Percentiles rank a stretch among this genome's conserved stretches.
phyloP scores from a whole-genome alignment of 2,329 filamentous ascomycete species.

The Neurospora sp. region DNA sequence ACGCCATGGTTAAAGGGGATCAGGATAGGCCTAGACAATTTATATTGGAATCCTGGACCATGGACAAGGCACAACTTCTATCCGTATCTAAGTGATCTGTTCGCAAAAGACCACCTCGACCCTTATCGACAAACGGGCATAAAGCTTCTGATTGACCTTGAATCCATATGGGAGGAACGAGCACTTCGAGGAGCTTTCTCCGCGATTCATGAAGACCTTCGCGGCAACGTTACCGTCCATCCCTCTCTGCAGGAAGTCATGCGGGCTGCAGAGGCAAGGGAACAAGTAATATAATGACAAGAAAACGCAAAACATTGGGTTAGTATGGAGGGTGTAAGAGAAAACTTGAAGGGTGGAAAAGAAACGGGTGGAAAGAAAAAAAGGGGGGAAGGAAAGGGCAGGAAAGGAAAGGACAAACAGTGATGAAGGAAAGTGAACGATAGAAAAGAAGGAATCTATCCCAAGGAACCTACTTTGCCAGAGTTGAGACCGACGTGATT shows the following conservation, averaged over 20 bases:
- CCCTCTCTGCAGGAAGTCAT: background rate
- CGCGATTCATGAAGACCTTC: background rate
- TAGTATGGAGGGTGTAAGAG: too few species aligned
- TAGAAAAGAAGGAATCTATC: too few species aligned
- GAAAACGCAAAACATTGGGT: background rate
- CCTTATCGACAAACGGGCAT: background rate
- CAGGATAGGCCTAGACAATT: background rate
- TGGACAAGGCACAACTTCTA: background rate
- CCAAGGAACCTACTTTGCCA: too few species aligned
- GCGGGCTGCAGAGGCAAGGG: background rate
- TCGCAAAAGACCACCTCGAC: background rate
- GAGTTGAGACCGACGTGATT: too few species aligned
- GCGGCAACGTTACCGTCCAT: background rate
- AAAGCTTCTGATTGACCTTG: background rate
- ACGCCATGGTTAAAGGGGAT: background rate
- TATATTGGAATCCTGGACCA: background rate
- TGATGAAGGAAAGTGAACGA: too few species aligned
- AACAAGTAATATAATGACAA: background rate
- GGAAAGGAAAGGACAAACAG: too few species aligned
- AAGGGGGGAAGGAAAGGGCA: background rate
- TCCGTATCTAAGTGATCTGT: background rate
- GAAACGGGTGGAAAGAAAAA: background rate
- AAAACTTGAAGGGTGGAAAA: background rate
- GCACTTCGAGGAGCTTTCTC: background rate
- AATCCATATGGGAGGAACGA: background rate